phyloP scores from a whole-genome alignment of 2,329 filamentous ascomycete genomes.

The Trichoderma simmonsii region DNA sequence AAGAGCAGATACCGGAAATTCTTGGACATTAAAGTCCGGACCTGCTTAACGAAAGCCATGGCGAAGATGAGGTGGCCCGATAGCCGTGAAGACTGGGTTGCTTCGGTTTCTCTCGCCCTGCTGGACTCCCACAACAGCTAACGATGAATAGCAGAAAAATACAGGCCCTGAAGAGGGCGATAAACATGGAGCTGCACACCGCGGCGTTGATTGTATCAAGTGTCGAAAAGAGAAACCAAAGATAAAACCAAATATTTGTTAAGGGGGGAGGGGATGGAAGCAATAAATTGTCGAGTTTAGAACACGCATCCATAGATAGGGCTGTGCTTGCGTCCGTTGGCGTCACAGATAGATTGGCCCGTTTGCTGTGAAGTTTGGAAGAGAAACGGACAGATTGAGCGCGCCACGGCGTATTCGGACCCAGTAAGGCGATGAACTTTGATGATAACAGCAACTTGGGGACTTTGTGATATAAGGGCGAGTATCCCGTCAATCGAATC shows the following conservation, averaged over 20 bases:
- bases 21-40: slow-evolving; percentile 59
- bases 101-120: background rate
- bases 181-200: background rate
- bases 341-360: background rate
- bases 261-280: background rate
- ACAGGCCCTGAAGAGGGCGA: background rate
- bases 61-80: background rate
- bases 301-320: background rate
- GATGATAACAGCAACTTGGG: background rate
- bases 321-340: background rate
- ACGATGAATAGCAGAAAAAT: background rate
- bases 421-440: background rate
- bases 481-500: background rate
- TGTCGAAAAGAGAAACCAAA: background rate
- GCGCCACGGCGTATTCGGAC: background rate
- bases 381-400: background rate
- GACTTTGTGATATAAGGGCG: background rate
- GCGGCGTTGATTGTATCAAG: background rate
- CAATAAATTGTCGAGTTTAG: background rate
- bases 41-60: slow-evolving; percentile 56
- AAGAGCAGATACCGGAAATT: slow-evolving; percentile 58
- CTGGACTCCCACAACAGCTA: background rate
- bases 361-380: background rate
- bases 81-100: background rate
- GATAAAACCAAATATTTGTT: background rate